These are phyloP conservation scores for Colletotrichum liriopes DNA, from an alignment of 2,329 filamentous ascomycete genomes.

Conservation along the genomic window DNA sequence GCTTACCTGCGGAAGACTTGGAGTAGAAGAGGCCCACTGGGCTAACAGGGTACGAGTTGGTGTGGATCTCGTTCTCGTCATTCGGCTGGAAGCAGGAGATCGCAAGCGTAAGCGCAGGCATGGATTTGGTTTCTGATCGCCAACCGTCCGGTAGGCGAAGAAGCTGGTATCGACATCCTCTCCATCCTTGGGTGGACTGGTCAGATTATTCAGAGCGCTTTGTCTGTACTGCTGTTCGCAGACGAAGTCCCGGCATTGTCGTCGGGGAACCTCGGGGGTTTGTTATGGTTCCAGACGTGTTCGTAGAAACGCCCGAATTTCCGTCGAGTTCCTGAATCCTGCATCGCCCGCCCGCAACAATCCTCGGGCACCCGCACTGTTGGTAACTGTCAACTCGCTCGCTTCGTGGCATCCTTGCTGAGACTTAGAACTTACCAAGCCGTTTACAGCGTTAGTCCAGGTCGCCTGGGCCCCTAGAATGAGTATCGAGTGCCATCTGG, in stretches of 20 bases:
- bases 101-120: not conserved
- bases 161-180: not conserved
- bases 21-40: not conserved
- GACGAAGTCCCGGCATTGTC: not conserved
- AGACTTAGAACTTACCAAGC: not conserved
- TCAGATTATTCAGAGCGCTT: not conserved
- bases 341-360: not conserved
- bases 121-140: constrained; percentile 2
- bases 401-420: not conserved
- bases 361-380: no score
- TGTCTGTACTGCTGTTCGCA: not conserved
- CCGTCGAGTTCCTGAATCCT: not conserved
- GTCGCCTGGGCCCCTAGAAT: not conserved
- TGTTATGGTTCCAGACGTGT: not conserved
- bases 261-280: not conserved
- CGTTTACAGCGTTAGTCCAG: not conserved
- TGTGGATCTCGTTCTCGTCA: not conserved
- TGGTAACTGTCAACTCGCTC: not conserved
- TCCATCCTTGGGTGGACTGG: not conserved
- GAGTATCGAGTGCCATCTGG: not conserved
- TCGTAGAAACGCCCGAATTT: not conserved
- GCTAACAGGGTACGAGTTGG: not conserved
- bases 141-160: not conserved
- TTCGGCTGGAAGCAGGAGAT: not conserved
- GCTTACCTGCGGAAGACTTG: not conserved